phyloP scores from a whole-genome alignment of 208 protist genomes.

The Angomonas deanei region DNA sequence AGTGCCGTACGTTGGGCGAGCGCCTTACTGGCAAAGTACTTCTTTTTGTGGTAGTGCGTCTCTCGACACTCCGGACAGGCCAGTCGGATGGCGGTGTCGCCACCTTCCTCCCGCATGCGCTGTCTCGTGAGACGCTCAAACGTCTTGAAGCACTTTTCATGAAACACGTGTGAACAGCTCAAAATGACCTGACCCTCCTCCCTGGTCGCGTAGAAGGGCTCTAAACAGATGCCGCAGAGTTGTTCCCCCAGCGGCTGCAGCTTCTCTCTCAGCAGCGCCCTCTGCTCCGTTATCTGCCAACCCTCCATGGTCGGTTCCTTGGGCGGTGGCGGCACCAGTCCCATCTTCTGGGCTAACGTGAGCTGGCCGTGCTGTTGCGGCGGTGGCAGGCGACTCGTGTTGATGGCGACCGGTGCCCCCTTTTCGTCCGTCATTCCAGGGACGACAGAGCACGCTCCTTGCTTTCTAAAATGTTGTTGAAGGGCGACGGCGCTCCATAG shows the following conservation, averaged over 20 bases:
- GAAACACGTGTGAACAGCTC: conserved; percentile 85
- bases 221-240: conserved; percentile 73
- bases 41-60: conserved; percentile 76
- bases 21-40: conserved; percentile 74
- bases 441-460: conserved; percentile 23
- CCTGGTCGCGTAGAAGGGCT: conserved; percentile 50
- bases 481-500: conserved; percentile 85
- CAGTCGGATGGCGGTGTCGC: conserved; percentile 23
- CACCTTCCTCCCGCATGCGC: conserved; percentile 33
- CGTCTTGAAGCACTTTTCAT: conserved; percentile 74
- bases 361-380: conserved; percentile 32
- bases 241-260: conserved; percentile 4
- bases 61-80: conserved; percentile 78
- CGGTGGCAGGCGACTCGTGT: conserved; percentile 18
- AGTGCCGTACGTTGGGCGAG: conserved; percentile 73
- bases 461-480: conserved; percentile 69
- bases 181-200: conserved; percentile 74
- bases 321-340: conserved; percentile 64
- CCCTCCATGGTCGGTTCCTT: conserved; percentile 57
- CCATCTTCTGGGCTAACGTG: conserved; percentile 83
- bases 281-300: conserved; percentile 48
- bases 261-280: conserved; percentile 42
- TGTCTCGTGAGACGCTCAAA: conserved; percentile 72
- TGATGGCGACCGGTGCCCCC: not conserved
- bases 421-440: conserved; percentile 6